Base-by-base conservation (phyloP, 495 filamentous ascomycete species). In the Xanthoparmelia taractica region DNA sequence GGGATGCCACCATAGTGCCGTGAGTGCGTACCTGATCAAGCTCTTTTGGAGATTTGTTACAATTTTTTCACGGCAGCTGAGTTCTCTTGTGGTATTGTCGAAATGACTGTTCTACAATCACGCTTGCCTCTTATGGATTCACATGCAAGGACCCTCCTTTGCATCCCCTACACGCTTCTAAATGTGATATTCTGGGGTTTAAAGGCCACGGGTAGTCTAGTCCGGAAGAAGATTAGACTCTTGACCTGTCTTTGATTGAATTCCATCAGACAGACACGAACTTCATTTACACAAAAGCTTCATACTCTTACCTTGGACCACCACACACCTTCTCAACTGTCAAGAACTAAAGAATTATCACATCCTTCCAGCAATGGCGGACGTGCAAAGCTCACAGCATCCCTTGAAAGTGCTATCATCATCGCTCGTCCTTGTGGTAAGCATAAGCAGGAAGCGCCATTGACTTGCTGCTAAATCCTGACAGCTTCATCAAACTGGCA, bases 401-500 rank as follows among this genome's bases (percentile, higher is more conserved):
- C 75, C 77, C 23, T 68, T 82, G 3, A 70, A 72, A 34, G 74
- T 75, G 40, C 70, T 82, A 34, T 73, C 77, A 23, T 69, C 71
- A 13, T 72, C 75, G 68, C 68, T 80, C 59, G 79, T 81, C 59
- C 73, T 77, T 63, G 78, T 78, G 63, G 79, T 80, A 74, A 50
- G 66, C 27, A 43, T 25, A 27, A n/a, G n/a, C n/a, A 15, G 13
- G 4, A 10, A 18, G 36, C 33, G n/a, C 29, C 10, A n/a, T n/a
- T n/a, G n/a, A n/a, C 7, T 37, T 7, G 25, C 29, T 34, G 31
- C 45, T 52, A 33, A 52, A 10, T 37, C 43, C 29, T 57, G 40
- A 25, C 64, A 82, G 80, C 73, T 82, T 36, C 69, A 80, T 57
- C 78, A 82, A 48, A 80, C 77, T 3, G 79, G 75, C 27, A 76